Evolutionary conservation across 163 green algal genomes (phyloP), one percentile per base, ranked within the genome.

Genomic region (Trebouxiophyceae sp.): DNA sequence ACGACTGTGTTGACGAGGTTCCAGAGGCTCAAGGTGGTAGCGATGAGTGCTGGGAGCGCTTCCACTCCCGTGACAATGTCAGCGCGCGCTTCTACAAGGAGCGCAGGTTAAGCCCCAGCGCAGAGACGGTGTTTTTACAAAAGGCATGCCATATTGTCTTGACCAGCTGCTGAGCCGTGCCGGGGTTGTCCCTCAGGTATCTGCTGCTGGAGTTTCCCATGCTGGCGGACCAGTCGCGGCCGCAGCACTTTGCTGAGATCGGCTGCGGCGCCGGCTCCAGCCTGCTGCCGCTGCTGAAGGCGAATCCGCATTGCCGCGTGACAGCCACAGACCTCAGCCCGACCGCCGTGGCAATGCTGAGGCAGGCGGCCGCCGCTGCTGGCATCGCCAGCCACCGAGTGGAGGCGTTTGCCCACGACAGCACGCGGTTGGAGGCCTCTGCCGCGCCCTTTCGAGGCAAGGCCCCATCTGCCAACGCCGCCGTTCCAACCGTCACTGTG

Each of bases 161-260:
- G 12, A 50, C 39, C 39, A n/a, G 39, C 12, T n/a, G 19, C 39
- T 50, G 12, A 50, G 12, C 39, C 12, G 45, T 27, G 39, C n/a
- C n/a, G n/a, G n/a, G n/a, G n/a, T n/a, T n/a, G n/a, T 26, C 20
- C n/a, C n/a, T n/a, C 70, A 77, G 83, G 12, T 92, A 91, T 72
- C 65, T 93, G 57, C 68, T 86, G 64, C 65, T 88, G 33, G 82
- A 88, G 75, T 93, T 91, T 30, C 77, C 86, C 12, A 60, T 30
- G 12, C 74, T 89, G 16, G 58, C 57, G 0, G 34, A 56, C 0
- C 54, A 71, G 1, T 33, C 68, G 50, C 67, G 64, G 1, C 32
- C 56, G 2, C 63, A 80, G 54, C 77, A 88, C 54, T 60, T 93
- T 46, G 39, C 83, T 4, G 87, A 94, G 72, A 78, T 95, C 4